Conservation (phyloP, 345 rosid species). For the Murraya paniculata region DNA sequence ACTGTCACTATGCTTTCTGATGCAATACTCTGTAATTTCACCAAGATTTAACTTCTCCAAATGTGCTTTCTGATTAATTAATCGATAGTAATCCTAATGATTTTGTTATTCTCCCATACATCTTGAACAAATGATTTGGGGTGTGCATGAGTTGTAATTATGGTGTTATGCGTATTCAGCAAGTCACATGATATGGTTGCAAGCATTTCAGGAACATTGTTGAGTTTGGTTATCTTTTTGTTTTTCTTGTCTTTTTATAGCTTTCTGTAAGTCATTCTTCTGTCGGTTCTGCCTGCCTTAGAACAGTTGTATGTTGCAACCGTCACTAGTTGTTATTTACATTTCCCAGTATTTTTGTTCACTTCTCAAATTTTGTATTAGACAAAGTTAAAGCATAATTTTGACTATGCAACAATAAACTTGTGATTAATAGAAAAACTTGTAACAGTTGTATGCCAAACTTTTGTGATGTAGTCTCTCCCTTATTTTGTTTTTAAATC, state of each 20-base stretch:
- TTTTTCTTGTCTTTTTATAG: not conserved
- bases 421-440: not conserved
- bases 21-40: not conserved
- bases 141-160: not conserved
- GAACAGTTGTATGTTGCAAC: too few species aligned
- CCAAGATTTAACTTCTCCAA: not conserved
- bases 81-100: not conserved
- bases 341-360: too few species aligned
- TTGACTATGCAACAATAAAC: not conserved
- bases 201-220: not conserved
- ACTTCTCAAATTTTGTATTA: too few species aligned
- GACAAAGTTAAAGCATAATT: too few species aligned
- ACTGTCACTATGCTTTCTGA: constrained; percentile 16
- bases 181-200: not conserved
- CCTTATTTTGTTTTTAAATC: not conserved
- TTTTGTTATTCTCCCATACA: not conserved
- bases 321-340: too few species aligned
- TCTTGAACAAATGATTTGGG: not conserved
- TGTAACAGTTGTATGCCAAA: not conserved
- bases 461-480: not conserved
- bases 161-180: not conserved
- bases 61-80: not conserved
- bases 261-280: not conserved
- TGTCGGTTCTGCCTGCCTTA: too few species aligned
- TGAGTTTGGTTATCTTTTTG: not conserved